Percentiles rank a stretch among this genome's conserved stretches.
Evolutionary conservation across 1,284 basidiomycete species (phyloP).

Genomic region (Melanopsichium pennsylvanicum): DNA sequence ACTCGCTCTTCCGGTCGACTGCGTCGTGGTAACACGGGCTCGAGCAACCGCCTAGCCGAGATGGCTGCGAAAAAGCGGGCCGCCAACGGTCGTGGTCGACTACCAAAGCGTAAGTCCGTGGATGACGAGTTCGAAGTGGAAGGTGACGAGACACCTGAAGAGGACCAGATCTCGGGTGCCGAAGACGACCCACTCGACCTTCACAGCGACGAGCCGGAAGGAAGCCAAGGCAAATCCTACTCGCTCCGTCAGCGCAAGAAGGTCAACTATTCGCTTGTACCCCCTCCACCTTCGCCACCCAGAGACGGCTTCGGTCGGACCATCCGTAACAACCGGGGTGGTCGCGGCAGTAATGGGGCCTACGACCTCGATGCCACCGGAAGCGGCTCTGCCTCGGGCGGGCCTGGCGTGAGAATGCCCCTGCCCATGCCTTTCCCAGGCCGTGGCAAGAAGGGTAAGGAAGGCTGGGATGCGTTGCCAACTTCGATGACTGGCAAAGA

Average conservation of each 20-base stretch:
- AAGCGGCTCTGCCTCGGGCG: constrained; percentile 12
- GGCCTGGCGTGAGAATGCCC: constrained; percentile 5
- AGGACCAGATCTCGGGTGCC: constrained; percentile 29
- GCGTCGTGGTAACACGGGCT: constrained; percentile 19
- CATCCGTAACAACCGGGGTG: constrained; percentile 35
- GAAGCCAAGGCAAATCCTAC: constrained; percentile 53
- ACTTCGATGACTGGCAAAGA: constrained; percentile 61
- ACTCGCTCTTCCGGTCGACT: constrained; percentile 26
- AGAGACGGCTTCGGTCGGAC: constrained; percentile 59
- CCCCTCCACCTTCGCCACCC: constrained; percentile 53
- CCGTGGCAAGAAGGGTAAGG: constrained; percentile 53
- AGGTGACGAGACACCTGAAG: constrained; percentile 40
- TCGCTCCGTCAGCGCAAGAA: constrained; percentile 61
- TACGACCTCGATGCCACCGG: constrained; percentile 33
- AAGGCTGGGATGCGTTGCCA: constrained; percentile 54
- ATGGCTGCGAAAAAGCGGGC: constrained; percentile 46
- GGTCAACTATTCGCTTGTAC: constrained; percentile 61
- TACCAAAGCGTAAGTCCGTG: constrained; percentile 11
- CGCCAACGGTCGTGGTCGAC: constrained; percentile 19
- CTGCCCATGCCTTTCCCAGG: constrained; percentile 48
- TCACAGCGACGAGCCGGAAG: constrained; percentile 50
- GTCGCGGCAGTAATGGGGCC: constrained; percentile 21
- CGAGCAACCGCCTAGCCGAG: constrained; percentile 27
- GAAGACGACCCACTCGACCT: constrained; percentile 49
- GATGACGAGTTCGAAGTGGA: constrained; percentile 44